Conservation (phyloP, 192 early-diverging fungal genomes). For the Coemansia reversa region DNA sequence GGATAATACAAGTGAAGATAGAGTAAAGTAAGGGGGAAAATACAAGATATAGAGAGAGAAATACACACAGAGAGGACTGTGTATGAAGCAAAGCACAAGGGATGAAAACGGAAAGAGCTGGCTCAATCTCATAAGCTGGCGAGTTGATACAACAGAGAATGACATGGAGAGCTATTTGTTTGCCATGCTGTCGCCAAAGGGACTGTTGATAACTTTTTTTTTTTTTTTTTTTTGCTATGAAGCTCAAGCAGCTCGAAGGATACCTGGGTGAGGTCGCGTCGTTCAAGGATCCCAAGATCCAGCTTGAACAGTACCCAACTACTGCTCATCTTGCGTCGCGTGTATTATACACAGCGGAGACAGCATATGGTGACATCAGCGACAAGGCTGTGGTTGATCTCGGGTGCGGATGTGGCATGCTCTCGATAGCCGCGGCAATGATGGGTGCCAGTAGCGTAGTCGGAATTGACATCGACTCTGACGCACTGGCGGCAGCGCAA, state of each 20-base stretch:
- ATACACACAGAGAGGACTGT: too few relatives aligned
- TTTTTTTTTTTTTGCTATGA: constrained; percentile 49
- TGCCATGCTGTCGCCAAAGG: background rate
- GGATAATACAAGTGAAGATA: background rate
- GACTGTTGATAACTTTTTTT: background rate
- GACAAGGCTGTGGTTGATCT: constrained; percentile 71
- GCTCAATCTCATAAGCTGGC: background rate
- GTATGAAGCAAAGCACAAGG: too few relatives aligned
- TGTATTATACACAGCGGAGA: constrained; percentile 75
- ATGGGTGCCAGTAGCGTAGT: constrained; percentile 57
- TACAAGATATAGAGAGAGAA: background rate
- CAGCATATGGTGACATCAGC: constrained; percentile 70
- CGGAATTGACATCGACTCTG: constrained; percentile 71
- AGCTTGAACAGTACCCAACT: constrained; percentile 79
- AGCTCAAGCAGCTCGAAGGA: constrained; percentile 71
- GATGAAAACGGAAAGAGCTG: background rate
- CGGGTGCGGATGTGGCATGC: constrained; percentile 76
- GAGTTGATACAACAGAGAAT: too few relatives aligned
- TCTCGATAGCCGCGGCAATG: constrained; percentile 63
- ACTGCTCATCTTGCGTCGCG: constrained; percentile 72
- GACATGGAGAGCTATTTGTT: background rate
- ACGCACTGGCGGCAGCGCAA: constrained; percentile 67
- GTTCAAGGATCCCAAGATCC: constrained; percentile 69
- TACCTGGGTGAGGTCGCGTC: constrained; percentile 62
- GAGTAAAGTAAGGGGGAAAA: background rate